Percentiles rank a stretch among this genome's conserved stretches.
Evolutionary conservation across 352 stramenopile genomes (phyloP).

Genomic region (Phytopythium helicoides): DNA sequence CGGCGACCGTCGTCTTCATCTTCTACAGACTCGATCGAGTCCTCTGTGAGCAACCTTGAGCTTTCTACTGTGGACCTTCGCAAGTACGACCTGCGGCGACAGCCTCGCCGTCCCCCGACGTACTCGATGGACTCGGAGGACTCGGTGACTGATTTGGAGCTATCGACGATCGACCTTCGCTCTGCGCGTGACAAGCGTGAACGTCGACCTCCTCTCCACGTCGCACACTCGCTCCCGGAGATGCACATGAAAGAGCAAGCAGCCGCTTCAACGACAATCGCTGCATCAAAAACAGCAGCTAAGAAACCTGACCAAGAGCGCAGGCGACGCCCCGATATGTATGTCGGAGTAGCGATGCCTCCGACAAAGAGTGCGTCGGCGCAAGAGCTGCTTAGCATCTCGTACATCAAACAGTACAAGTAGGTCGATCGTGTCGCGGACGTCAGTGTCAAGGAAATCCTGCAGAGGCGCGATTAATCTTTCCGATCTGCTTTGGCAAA

Average conservation of each 20-base stretch:
- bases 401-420: constrained; percentile 10
- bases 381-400: constrained; percentile 5
- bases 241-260: neutral
- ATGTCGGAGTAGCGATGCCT: neutral
- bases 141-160: constrained; percentile 6
- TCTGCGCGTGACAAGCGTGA: neutral
- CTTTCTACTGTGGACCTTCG: constrained; percentile 2
- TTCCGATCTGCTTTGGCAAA: too few relatives aligned
- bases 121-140: constrained; percentile 1
- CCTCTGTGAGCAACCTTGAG: neutral
- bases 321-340: too few relatives aligned
- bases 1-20: too few relatives aligned
- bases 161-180: constrained; percentile 12
- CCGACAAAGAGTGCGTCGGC: neutral
- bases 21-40: too few relatives aligned
- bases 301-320: too few relatives aligned
- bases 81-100: neutral
- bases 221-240: neutral
- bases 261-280: neutral
- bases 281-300: too few relatives aligned
- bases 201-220: constrained; percentile 12
- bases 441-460: neutral
- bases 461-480: too few relatives aligned
- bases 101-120: neutral
- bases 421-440: neutral